Evolutionary conservation across 2,329 filamentous ascomycete genomes (phyloP), one percentile per base, ranked within the genome.

Genomic region (Colletotrichum sp.): DNA sequence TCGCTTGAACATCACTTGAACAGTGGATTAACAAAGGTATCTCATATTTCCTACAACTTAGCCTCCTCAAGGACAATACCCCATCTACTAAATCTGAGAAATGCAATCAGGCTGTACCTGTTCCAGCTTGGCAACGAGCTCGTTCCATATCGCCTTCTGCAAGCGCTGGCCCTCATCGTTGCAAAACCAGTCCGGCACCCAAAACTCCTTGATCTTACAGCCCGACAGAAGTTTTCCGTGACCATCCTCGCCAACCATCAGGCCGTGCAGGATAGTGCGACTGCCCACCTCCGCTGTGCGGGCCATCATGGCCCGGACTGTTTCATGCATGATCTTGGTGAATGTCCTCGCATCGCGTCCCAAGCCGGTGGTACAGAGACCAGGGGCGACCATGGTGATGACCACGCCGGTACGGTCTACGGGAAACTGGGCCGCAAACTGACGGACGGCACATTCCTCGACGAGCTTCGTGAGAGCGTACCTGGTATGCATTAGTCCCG

Each of bases 351-450:
- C 67, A 28, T 77, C 39, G 12, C 71, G 60, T n/a, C 48, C 63
- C 28, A 82, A 77, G 0, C 76, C 78, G 1, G 81, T 81, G 61
- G 78, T 81, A 77, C 81, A 82, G 4, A 85, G 72, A 2, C 84
- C 84, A 1, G 84, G 84, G 68, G 80, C 80, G 21, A 83, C 60
- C 1, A 80, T 32, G 73, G 84, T 85, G 18, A 85, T 61, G 39
- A 84, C 76, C 26, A 85, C 82, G 2, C 82, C 81, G 1, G 80
- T 81, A 7, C 77, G 77, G 0, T 79, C 77, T 1, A 80, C 76
- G 8, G 83, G 82, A 8, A 78, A 18, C 2, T 81, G 75, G 1
- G 71, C 61, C 16, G 81, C 81, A 10, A 85, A 78, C 7, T 84
- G 73, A 18, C 80, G 80, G 8, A 78, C 68, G 3, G 80, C 78